Percentiles rank a stretch among this genome's conserved stretches.
Conservation (phyloP, 345 rosid species). For the Cardamine occulta region DNA sequence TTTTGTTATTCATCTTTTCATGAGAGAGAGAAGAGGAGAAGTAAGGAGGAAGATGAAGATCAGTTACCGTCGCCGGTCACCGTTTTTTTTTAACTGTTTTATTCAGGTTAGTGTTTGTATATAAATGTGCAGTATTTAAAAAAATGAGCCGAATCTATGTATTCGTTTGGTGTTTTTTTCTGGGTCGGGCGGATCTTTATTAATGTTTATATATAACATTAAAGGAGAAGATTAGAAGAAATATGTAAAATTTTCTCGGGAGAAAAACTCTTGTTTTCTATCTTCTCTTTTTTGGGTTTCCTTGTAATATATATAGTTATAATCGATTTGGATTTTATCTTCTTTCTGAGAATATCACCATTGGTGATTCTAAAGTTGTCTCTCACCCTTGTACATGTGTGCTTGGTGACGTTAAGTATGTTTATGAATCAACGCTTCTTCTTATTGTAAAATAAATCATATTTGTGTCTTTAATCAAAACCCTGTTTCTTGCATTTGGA, state of each 20-base stretch:
- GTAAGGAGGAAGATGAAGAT: conserved; percentile 38
- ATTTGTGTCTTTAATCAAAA: neutral
- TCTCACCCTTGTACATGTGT: conserved; percentile 5
- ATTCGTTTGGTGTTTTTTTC: conserved; percentile 36
- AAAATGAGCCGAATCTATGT: conserved; percentile 32
- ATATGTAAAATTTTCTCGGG: conserved; percentile 30
- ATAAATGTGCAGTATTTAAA: conserved; percentile 33
- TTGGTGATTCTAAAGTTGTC: conserved; percentile 1
- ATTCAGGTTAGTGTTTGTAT: conserved; percentile 40
- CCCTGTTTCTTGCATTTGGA: neutral
- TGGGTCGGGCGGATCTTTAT: conserved; percentile 41
- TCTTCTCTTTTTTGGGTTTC: neutral
- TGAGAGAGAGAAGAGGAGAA: conserved; percentile 28
- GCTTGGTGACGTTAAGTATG: neutral
- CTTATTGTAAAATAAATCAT: neutral
- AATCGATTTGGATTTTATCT: conserved; percentile 14
- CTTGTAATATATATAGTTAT: conserved; percentile 30
- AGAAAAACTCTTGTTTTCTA: conserved; percentile 26
- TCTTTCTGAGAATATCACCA: neutral
- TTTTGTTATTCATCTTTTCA: conserved; percentile 16
- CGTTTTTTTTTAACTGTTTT: conserved; percentile 21
- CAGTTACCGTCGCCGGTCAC: conserved; percentile 34
- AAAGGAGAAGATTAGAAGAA: conserved; percentile 29
- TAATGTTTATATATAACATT: conserved; percentile 22
- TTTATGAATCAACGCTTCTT: neutral